Percentiles rank a stretch among this genome's conserved stretches.
Conservation (phyloP, 306 rosid species). For the Cicer judaicum region DNA sequence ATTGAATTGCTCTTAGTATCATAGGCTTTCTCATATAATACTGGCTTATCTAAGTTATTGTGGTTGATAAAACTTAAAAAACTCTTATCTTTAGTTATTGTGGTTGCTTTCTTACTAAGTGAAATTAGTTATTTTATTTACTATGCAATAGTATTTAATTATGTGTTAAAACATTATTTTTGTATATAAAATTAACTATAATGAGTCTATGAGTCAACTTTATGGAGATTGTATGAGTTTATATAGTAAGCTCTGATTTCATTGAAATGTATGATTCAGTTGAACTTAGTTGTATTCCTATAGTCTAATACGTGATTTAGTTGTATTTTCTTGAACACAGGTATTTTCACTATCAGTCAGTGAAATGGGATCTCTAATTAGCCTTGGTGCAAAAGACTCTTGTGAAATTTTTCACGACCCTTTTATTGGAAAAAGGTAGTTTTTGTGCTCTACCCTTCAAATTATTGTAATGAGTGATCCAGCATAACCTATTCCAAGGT, state of each 20-base stretch:
- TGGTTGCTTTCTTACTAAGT: too few species aligned
- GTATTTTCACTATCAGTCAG: constrained; percentile 77
- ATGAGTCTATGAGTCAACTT: neutral
- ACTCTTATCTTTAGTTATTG: neutral
- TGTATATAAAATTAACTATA: neutral
- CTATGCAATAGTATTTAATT: neutral
- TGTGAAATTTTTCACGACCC: constrained; percentile 80
- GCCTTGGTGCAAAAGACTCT: constrained; percentile 75
- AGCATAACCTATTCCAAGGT: neutral
- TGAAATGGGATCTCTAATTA: constrained; percentile 76
- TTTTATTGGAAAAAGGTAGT: constrained; percentile 67
- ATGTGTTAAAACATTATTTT: neutral
- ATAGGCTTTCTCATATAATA: constrained; percentile 5
- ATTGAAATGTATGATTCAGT: constrained; percentile 24
- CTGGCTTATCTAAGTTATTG: neutral
- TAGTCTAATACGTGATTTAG: constrained; percentile 34
- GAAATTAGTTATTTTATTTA: too few species aligned
- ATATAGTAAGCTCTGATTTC: constrained; percentile 4
- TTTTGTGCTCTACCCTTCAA: constrained; percentile 11
- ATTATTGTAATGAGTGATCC: constrained; percentile 3
- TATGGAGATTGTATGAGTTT: neutral
- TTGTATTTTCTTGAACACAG: constrained; percentile 55
- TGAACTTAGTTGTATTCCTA: neutral
- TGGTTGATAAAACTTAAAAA: neutral
- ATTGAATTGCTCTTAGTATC: neutral